A percentile compares a stretch with the other conserved stretches of the same genome.
Evolutionary conservation across 306 rosid genomes (phyloP).

Genomic region (Vachellia collinsii): DNA sequence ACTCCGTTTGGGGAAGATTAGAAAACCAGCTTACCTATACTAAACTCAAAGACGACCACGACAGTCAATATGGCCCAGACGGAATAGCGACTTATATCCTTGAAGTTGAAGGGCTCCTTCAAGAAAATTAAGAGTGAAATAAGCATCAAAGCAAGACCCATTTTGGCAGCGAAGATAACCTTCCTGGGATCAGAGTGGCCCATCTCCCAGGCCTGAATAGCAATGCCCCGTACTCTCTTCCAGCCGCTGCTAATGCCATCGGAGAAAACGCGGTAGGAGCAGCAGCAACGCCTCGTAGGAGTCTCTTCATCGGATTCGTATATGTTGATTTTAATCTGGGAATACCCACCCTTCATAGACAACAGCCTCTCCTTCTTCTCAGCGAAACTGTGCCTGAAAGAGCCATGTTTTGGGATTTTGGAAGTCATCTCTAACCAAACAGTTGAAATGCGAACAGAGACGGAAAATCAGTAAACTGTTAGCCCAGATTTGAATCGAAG

Average conservation of each 20-base stretch:
- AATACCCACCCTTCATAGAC: constrained; percentile 57
- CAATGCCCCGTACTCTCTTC: constrained; percentile 45
- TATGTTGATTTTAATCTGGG: constrained; percentile 54
- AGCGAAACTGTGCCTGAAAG: constrained; percentile 66
- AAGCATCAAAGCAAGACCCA: constrained; percentile 81
- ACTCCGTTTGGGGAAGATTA: not conserved
- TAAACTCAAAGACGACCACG: constrained; percentile 93
- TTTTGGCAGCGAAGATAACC: constrained; percentile 80
- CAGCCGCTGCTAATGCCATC: constrained; percentile 43
- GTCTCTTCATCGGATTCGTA: constrained; percentile 42
- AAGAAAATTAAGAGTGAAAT: constrained; percentile 77
- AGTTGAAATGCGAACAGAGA: not conserved
- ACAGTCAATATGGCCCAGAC: constrained; percentile 96
- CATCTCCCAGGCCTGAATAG: constrained; percentile 61
- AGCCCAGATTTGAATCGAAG: not conserved
- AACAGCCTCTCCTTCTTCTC: constrained; percentile 72
- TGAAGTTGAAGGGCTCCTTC: constrained; percentile 67
- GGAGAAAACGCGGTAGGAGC: constrained; percentile 49
- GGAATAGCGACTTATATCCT: constrained; percentile 60
- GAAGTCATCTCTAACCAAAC: constrained; percentile 30
- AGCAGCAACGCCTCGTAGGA: constrained; percentile 44
- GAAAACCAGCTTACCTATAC: constrained; percentile 63
- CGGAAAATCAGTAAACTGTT: not conserved
- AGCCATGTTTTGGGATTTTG: constrained; percentile 59
- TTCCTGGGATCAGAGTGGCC: constrained; percentile 85